These are phyloP conservation scores for Barbarea vulgaris DNA, from an alignment of 345 rosid genomes.

Conservation along the genomic window DNA sequence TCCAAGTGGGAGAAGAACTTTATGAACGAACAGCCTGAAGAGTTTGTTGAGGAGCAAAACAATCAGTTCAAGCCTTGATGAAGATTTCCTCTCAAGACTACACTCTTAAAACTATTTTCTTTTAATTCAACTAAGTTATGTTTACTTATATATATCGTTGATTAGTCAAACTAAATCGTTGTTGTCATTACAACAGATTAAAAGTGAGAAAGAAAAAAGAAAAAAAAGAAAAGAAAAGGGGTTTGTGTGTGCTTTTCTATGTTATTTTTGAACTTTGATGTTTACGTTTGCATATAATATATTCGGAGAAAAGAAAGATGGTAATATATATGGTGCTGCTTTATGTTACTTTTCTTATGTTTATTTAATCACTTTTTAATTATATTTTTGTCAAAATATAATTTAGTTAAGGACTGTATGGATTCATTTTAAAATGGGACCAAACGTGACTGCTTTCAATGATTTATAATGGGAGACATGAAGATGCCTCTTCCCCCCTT, in stretches of 20 bases:
- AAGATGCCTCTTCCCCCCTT: constrained; percentile 25
- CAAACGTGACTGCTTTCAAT: constrained; percentile 44
- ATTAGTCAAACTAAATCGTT: constrained; percentile 40
- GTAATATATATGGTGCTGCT: constrained; percentile 28
- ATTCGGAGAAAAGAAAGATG: constrained; percentile 16
- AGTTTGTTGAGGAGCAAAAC: constrained; percentile 40
- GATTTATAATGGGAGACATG: constrained; percentile 39
- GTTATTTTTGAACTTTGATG: constrained; percentile 31
- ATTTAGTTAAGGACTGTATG: background rate
- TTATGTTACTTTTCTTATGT: constrained; percentile 27
- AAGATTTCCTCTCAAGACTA: constrained; percentile 32
- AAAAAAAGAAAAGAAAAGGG: constrained; percentile 2
- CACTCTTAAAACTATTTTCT: constrained; percentile 25
- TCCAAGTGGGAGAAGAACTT: constrained; percentile 40
- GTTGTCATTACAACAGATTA: constrained; percentile 30
- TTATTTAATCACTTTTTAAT: constrained; percentile 12
- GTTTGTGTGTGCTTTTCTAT: constrained; percentile 29
- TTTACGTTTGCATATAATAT: constrained; percentile 39
- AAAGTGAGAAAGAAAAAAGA: constrained; percentile 18
- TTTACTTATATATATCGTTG: constrained; percentile 36
- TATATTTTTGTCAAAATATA: background rate
- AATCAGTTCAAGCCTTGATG: constrained; percentile 40
- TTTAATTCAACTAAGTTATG: constrained; percentile 35
- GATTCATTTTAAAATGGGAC: constrained; percentile 23
- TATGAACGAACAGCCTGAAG: constrained; percentile 29